Evolutionary conservation across 2,329 filamentous ascomycete genomes (phyloP), one percentile per base, ranked within the genome.

Genomic region (Alternaria panax): DNA sequence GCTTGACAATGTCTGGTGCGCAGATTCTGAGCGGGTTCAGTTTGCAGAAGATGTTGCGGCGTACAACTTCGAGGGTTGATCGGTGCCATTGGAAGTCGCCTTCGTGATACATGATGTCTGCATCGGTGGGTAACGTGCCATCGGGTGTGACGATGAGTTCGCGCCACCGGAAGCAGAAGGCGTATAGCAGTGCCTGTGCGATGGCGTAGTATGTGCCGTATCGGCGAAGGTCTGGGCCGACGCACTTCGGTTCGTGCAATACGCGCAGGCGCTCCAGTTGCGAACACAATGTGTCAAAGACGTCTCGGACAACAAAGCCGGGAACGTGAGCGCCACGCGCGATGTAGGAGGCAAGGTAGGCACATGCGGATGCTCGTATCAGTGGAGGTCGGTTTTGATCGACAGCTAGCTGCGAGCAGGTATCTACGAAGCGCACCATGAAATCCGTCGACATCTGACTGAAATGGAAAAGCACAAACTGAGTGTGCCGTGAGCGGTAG

Each of bases 141-240:
- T 87, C 84, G 41, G 83, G 79, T 11, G 77, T 85, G 20, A 86
- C 82, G 56, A 92, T 90, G 46, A 99, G 84, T 72, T 98, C 94
- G 62, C 92, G 90, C 95, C 95, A 99, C 55, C 95, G 89, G 83
- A 99, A 99, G 82, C 95, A 99, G 80, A 96, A 97, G 59, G 96
- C 94, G 81, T 97, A 97, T 24, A 97, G 86, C 3, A 96, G 83
- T 1, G 93, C 93, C 78, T 97, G 93, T n/a, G 91, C 88, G 47
- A 93, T 88, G 18, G 91, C 89, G 77, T 97, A 97, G 79, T 96
- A 97, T 14, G 90, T 87, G 47, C 89, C 88, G 74, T 94, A 97
- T 46, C 90, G 89, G 63, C 90, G 88, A 57, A 96, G 85, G 75
- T 99, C 93, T 0, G 95, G 95, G 3, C 92, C 93, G 16, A 88